Evolutionary conservation across 1,139 yeast species (phyloP).

Genomic region (Scheffersomyces cryptocercus): DNA sequence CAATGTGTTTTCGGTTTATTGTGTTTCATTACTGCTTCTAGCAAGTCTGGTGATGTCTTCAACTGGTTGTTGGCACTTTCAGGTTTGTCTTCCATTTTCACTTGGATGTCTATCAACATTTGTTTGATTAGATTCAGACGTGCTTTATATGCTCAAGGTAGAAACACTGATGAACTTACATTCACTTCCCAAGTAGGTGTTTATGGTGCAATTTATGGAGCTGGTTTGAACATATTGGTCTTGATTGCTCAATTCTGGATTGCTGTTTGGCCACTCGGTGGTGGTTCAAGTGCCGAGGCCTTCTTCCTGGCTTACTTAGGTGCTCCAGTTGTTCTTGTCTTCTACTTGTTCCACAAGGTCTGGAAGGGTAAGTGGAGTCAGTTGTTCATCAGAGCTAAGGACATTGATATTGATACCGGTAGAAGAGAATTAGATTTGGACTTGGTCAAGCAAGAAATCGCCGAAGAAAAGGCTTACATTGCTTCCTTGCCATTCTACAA

Average conservation of each 20-base stretch:
- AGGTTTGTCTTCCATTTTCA: slow-evolving; percentile 38
- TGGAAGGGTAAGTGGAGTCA: slow-evolving; percentile 43
- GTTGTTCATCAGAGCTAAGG: slow-evolving; percentile 39
- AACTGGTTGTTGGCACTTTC: slow-evolving; percentile 39
- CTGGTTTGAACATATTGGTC: slow-evolving; percentile 28
- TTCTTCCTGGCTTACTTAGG: slow-evolving; percentile 60
- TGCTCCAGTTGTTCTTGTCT: slow-evolving; percentile 49
- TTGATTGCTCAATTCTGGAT: slow-evolving; percentile 45
- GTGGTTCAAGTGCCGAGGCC: slow-evolving; percentile 29
- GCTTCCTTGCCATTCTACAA: slow-evolving; percentile 30
- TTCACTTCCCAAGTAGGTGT: slow-evolving; percentile 37
- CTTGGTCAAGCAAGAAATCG: slow-evolving; percentile 49
- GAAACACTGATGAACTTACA: slow-evolving; percentile 32
- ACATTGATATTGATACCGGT: slow-evolving; percentile 55
- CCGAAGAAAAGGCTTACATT: slow-evolving; percentile 44
- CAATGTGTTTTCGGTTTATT: slow-evolving; percentile 48
- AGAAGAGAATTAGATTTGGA: slow-evolving; percentile 59
- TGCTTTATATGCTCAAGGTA: slow-evolving; percentile 33
- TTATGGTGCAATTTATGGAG: slow-evolving; percentile 32
- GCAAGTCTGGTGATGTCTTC: slow-evolving; percentile 32
- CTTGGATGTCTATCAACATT: slow-evolving; percentile 39
- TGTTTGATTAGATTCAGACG: slow-evolving; percentile 39
- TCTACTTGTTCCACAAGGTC: slow-evolving; percentile 53
- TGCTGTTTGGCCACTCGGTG: slow-evolving; percentile 42
- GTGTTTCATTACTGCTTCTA: slow-evolving; percentile 40